These are phyloP conservation scores for Ramichloridium luteum DNA, from an alignment of 2,329 filamentous ascomycete genomes.

Conservation along the genomic window DNA sequence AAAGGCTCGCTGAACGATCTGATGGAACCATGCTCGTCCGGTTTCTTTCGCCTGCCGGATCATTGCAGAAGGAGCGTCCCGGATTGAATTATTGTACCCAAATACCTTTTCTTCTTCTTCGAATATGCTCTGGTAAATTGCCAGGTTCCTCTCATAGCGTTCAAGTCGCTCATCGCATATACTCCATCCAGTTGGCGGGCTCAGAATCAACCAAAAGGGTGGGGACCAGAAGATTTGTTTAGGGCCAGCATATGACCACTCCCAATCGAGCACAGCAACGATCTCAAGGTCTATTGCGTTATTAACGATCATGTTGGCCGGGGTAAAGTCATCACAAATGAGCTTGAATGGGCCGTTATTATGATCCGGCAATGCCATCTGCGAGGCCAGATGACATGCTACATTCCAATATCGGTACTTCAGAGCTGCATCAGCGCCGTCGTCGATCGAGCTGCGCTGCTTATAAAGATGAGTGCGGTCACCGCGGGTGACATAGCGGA, in stretches of 20 bases:
- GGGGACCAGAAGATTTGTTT: conserved; percentile 23
- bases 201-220: conserved; percentile 7
- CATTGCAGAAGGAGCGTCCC: conserved; percentile 1
- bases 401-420: conserved; percentile 14
- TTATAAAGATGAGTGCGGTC: conserved; percentile 16
- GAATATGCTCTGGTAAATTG: neutral
- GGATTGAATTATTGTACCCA: neutral
- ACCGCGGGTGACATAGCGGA: conserved; percentile 14
- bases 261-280: conserved; percentile 29
- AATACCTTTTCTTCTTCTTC: conserved; percentile 1
- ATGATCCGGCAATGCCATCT: conserved; percentile 6
- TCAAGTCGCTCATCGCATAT: neutral
- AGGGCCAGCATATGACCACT: conserved; percentile 33
- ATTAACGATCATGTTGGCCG: conserved; percentile 28
- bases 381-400: neutral
- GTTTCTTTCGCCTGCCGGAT: conserved; percentile 1
- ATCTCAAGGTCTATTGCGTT: conserved; percentile 27
- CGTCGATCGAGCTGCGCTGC: conserved; percentile 17
- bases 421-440: conserved; percentile 16
- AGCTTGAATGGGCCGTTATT: conserved; percentile 27
- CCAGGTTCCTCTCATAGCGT: neutral
- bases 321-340: conserved; percentile 31
- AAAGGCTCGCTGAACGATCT: conserved; percentile 4
- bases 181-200: neutral
- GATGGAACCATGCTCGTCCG: conserved; percentile 5